Evolutionary conservation across 2,329 filamentous ascomycete genomes (phyloP).

Genomic region (Aspergillus uvarum): DNA sequence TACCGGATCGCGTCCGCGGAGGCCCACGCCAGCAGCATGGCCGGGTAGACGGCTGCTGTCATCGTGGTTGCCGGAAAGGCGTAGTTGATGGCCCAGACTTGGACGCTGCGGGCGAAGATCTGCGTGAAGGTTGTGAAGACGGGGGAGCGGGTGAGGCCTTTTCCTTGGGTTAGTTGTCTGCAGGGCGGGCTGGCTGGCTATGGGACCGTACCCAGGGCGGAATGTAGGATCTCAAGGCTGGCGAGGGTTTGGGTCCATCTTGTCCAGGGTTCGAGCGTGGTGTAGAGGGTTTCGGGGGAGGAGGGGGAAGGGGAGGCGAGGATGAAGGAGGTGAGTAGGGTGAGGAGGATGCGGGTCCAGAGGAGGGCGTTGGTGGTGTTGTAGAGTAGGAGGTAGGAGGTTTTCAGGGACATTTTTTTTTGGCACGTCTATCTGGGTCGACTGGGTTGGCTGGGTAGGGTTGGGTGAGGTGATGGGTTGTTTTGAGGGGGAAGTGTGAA

Average conservation of each 20-base stretch:
- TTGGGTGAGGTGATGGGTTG: background rate
- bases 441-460: too few species aligned
- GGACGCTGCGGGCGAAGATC: constrained; percentile 31
- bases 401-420: constrained; percentile 7
- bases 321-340: constrained; percentile 12
- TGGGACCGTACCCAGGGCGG: constrained; percentile 8
- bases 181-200: constrained; percentile 14
- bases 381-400: constrained; percentile 27
- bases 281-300: constrained; percentile 13
- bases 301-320: background rate
- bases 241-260: constrained; percentile 29
- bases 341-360: constrained; percentile 27
- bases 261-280: constrained; percentile 25
- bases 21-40: constrained; percentile 31
- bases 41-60: constrained; percentile 20
- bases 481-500: background rate
- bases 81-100: constrained; percentile 34
- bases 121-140: constrained; percentile 33
- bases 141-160: constrained; percentile 29
- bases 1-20: constrained; percentile 29
- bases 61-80: constrained; percentile 23
- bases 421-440: too few species aligned
- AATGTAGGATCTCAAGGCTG: constrained; percentile 27
- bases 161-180: background rate
- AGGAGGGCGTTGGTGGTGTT: constrained; percentile 24